phyloP scores from a whole-genome alignment of 345 rosid species.

The Lagerstroemia speciosa region DNA sequence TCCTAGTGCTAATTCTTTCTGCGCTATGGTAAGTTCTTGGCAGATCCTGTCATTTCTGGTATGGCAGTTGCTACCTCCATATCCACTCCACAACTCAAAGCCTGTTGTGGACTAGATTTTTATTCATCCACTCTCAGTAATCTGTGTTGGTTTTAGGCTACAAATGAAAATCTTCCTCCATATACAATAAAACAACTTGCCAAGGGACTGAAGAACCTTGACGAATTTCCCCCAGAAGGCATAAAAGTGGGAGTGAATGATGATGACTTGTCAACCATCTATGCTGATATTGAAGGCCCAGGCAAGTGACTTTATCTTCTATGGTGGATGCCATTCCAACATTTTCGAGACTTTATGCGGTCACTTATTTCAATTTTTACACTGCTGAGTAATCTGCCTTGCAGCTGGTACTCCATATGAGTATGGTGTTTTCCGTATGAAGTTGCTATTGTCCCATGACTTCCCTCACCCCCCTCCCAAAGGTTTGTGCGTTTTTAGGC shows the following conservation, averaged over 20 bases:
- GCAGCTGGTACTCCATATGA: constrained; percentile 98
- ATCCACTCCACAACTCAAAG: too few relatives aligned
- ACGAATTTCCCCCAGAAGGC: constrained; percentile 98
- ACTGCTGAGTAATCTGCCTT: constrained; percentile 6
- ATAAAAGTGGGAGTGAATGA: constrained; percentile 92
- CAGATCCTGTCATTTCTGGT: constrained; percentile 9
- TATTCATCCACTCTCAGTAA: background rate
- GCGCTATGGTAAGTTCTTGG: background rate
- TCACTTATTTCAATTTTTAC: background rate
- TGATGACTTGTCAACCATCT: constrained; percentile 81
- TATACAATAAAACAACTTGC: constrained; percentile 97
- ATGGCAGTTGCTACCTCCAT: too few relatives aligned
- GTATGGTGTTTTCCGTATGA: constrained; percentile 94
- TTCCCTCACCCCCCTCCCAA: constrained; percentile 94
- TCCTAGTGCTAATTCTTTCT: background rate
- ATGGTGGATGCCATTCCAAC: background rate
- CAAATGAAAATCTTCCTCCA: constrained; percentile 98
- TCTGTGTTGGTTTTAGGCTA: constrained; percentile 42
- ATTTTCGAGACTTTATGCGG: background rate
- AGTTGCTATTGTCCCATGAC: constrained; percentile 72
- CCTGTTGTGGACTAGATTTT: background rate
- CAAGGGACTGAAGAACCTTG: constrained; percentile 85
- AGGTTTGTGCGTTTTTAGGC: constrained; percentile 36
- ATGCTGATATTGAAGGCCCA: constrained; percentile 99
- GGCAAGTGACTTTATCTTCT: constrained; percentile 29